phyloP scores from a whole-genome alignment of 768 basidiomycete genomes.

The Trametes sanguinea region DNA sequence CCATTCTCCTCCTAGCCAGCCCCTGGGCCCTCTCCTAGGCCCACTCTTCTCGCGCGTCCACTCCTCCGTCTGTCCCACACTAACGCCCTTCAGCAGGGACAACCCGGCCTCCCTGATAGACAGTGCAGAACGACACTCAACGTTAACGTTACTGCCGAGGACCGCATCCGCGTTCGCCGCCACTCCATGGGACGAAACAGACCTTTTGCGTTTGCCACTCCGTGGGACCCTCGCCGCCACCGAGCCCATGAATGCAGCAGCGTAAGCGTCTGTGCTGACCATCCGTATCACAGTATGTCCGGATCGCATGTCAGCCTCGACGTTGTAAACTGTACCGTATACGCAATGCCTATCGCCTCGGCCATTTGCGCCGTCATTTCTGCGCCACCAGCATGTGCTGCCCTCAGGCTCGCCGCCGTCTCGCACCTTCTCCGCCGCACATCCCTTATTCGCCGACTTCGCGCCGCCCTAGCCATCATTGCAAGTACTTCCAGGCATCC shows the following conservation, averaged over 20 bases:
- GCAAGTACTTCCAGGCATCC: background rate
- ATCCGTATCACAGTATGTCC: background rate
- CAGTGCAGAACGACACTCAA: background rate
- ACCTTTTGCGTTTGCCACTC: constrained; percentile 4
- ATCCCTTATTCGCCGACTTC: constrained; percentile 17
- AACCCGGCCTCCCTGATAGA: background rate
- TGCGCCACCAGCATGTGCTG: constrained; percentile 20
- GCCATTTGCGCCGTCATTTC: constrained; percentile 11
- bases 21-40: constrained; percentile 1
- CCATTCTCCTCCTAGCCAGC: constrained; percentile 25
- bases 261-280: background rate
- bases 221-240: constrained; percentile 2
- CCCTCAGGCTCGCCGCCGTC: background rate
- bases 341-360: too few species aligned
- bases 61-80: constrained; percentile 6
- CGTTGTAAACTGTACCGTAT: too few species aligned
- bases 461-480: background rate
- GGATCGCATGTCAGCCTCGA: background rate
- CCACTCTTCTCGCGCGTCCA: constrained; percentile 6
- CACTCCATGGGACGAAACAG: constrained; percentile 8
- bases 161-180: too few species aligned
- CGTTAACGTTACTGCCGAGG: too few species aligned
- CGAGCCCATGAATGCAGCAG: too few species aligned
- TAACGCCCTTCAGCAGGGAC: background rate
- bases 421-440: constrained; percentile 1